Percentiles rank a stretch among this genome's conserved stretches.
Conservation (phyloP, 805 yeast species). For the Candida sonorensis region DNA sequence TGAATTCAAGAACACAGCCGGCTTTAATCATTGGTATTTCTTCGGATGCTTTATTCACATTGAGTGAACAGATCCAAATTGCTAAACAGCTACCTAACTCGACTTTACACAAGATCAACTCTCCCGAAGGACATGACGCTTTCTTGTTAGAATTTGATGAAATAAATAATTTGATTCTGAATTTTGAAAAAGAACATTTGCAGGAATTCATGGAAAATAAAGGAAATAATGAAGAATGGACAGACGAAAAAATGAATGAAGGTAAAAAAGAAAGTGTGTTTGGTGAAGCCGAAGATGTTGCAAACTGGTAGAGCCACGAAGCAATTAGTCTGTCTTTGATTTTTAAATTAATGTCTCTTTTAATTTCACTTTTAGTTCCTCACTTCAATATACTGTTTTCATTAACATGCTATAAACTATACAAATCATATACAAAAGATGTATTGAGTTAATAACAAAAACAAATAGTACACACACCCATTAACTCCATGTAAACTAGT, state of each 20-base stretch:
- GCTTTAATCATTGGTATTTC: constrained; percentile 81
- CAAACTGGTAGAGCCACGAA: constrained; percentile 82
- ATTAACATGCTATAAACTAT: too few species aligned
- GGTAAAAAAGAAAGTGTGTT: constrained; percentile 64
- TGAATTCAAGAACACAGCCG: constrained; percentile 61
- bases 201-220: constrained; percentile 53
- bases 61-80: constrained; percentile 81
- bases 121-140: constrained; percentile 98
- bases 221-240: constrained; percentile 38
- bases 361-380: too few species aligned
- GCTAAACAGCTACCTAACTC: constrained; percentile 72
- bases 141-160: constrained; percentile 82
- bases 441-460: too few species aligned
- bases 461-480: too few species aligned
- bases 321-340: too few species aligned
- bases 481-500: too few species aligned
- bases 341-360: too few species aligned
- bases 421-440: too few species aligned
- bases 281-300: constrained; percentile 95
- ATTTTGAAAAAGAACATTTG: constrained; percentile 53
- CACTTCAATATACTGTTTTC: too few species aligned
- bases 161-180: constrained; percentile 63
- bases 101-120: constrained; percentile 60
- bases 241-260: constrained; percentile 33
- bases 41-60: constrained; percentile 89